phyloP scores from a whole-genome alignment of 768 basidiomycete genomes.

The Rossbeevera mucosa region DNA sequence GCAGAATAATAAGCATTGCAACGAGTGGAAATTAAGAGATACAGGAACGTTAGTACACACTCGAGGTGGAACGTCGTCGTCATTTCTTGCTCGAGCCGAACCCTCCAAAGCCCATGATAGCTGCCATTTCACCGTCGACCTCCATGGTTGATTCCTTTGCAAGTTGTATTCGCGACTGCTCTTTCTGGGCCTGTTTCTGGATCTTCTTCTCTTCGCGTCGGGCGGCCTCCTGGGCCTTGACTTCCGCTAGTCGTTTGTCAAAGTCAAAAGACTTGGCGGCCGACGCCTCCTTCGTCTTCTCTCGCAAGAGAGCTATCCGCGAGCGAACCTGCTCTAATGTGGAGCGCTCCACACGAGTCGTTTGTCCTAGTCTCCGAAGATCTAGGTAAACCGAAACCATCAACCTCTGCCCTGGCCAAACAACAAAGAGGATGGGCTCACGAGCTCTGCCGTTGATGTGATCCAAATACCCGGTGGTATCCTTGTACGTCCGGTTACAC shows the following conservation, averaged over 20 bases:
- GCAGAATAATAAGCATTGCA: not conserved
- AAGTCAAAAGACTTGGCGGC: conserved; percentile 93
- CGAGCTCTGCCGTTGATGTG: conserved; percentile 94
- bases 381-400: conserved; percentile 44
- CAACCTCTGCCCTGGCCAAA: not conserved
- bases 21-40: conserved; percentile 6
- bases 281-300: conserved; percentile 79
- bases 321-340: conserved; percentile 90
- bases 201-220: conserved; percentile 71
- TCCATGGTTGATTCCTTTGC: conserved; percentile 46
- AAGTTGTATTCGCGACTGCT: conserved; percentile 63
- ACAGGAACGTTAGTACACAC: conserved; percentile 15
- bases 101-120: conserved; percentile 88
- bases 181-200: conserved; percentile 73
- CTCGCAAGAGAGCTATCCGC: conserved; percentile 82
- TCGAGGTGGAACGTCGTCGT: conserved; percentile 13
- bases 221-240: conserved; percentile 66
- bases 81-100: conserved; percentile 86
- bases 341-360: conserved; percentile 85
- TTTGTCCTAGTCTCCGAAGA: conserved; percentile 90
- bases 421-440: conserved; percentile 40
- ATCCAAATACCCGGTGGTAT: conserved; percentile 89
- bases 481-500: conserved; percentile 90
- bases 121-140: conserved; percentile 63
- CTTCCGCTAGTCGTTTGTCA: conserved; percentile 78